Conservation (phyloP, 495 filamentous ascomycete species). For the Cladorrhinum samala region DNA sequence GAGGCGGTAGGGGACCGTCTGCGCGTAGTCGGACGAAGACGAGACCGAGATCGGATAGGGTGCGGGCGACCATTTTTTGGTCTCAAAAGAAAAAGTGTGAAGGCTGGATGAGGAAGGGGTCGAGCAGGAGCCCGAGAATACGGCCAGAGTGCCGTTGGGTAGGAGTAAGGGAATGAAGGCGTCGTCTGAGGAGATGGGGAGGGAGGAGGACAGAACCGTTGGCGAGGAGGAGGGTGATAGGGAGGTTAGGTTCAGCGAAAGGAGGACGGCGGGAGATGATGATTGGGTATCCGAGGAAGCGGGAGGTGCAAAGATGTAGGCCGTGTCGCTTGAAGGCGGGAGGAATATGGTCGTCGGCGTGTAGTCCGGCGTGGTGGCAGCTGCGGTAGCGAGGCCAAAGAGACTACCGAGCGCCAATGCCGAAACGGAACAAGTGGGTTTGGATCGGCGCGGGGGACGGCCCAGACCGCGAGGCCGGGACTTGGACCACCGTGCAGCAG, state of each 20-base stretch:
- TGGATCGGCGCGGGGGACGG: no score
- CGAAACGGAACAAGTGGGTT: no score
- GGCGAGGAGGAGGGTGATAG: background rate
- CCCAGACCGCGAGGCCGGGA: constrained; percentile 1
- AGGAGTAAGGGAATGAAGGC: constrained; percentile 62
- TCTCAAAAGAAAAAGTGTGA: constrained; percentile 33
- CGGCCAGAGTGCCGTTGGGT: constrained; percentile 57
- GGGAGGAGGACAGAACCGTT: constrained; percentile 54
- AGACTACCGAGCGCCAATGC: no score
- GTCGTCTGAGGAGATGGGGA: constrained; percentile 27
- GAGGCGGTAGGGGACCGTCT: constrained; percentile 57
- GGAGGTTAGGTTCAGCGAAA: constrained; percentile 51
- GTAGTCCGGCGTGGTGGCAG: constrained; percentile 56
- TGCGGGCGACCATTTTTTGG: constrained; percentile 21
- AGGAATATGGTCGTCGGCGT: constrained; percentile 64
- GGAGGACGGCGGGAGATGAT: constrained; percentile 46
- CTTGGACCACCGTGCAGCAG: background rate
- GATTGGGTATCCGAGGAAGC: constrained; percentile 51
- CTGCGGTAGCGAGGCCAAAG: background rate
- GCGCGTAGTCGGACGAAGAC: constrained; percentile 16
- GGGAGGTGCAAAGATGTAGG: constrained; percentile 60
- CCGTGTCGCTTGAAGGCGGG: constrained; percentile 24
- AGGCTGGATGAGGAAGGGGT: constrained; percentile 26
- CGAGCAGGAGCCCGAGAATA: constrained; percentile 65
- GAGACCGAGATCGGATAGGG: constrained; percentile 17